Base-by-base conservation (phyloP, 768 basidiomycete genomes). In the Podaxis sp. region DNA sequence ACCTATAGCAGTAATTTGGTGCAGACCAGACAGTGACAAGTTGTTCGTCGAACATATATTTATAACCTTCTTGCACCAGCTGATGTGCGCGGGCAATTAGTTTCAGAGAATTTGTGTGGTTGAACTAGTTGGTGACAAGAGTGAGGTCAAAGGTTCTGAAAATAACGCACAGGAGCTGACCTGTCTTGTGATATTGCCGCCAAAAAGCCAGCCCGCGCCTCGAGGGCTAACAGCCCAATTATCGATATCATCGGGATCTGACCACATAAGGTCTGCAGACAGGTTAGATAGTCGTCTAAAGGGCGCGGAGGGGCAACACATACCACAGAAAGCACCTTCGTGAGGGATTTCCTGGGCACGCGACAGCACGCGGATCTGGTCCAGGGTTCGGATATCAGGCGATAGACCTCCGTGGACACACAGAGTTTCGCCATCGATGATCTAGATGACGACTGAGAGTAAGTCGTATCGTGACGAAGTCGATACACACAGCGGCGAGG, bases 271-370 rank as follows among this genome's bases (percentile, higher is more conserved):
- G 72, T 98, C 95, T 95, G 57, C n/a, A 52, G 19, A 26, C 59
- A 30, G 36, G 52, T 63, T 11, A 48, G 30, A 40, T 42, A 8
- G 33, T 33, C 64, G 17, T 11, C n/a, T 48, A 4, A 49, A 33
- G 22, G 55, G 33, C 28, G 36, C 46, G 36, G 24, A 51, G 52
- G 46, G 15, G 13, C 15, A 12, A 28, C 13, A 68, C 85, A 33
- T 68, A 89, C 90, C 90, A 68, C 96, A 99, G 79, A 99, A 98
- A 7, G 96, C 91, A n/a, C 96, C 96, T 73, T 98, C 96, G 73
- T 99, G 96, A 2, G 96, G 96, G 52, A 99, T 96, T 74, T 99
- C 96, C 70, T 98, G 95, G n/a, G 94, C 93, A 60, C 96, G 82
- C 2, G 94, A 92, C 48, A 98, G 80, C 4, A 96, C 93, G 5